phyloP scores from a whole-genome alignment of 2,329 filamentous ascomycete species.

The Juglanconis sp. region DNA sequence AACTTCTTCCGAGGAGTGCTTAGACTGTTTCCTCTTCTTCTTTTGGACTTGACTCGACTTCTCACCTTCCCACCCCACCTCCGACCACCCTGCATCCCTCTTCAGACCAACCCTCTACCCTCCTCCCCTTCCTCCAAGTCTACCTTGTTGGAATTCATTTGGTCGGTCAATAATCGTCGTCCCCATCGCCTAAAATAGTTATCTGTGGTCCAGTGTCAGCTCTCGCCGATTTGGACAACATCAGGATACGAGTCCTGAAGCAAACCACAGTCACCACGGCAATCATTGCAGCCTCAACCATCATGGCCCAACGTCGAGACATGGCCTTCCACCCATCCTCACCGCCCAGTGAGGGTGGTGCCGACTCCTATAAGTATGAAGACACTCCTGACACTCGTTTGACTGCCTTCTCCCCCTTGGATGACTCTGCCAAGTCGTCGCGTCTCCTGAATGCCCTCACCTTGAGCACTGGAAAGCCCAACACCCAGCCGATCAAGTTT shows the following conservation, averaged over 20 bases:
- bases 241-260: neutral
- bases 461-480: slow-evolving; percentile 27
- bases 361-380: slow-evolving; percentile 51
- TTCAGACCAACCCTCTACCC: neutral
- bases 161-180: neutral
- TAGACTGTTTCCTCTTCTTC: neutral
- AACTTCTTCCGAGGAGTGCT: neutral
- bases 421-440: slow-evolving; percentile 43
- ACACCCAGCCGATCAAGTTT: slow-evolving; percentile 24
- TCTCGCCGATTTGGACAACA: neutral
- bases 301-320: slow-evolving; percentile 42
- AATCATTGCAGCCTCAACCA: slow-evolving; percentile 14
- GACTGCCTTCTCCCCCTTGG: slow-evolving; percentile 62
- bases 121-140: neutral
- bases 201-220: neutral
- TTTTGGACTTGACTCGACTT: neutral
- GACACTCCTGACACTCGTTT: slow-evolving; percentile 64
- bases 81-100: neutral
- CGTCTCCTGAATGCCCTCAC: slow-evolving; percentile 33
- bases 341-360: slow-evolving; percentile 50
- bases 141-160: neutral
- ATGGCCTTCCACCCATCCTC: slow-evolving; percentile 43
- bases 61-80: neutral
- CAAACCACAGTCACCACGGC: neutral
- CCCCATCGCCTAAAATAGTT: neutral